Conservation (phyloP, 78 protist species). For the Dictyostelium purpureum region DNA sequence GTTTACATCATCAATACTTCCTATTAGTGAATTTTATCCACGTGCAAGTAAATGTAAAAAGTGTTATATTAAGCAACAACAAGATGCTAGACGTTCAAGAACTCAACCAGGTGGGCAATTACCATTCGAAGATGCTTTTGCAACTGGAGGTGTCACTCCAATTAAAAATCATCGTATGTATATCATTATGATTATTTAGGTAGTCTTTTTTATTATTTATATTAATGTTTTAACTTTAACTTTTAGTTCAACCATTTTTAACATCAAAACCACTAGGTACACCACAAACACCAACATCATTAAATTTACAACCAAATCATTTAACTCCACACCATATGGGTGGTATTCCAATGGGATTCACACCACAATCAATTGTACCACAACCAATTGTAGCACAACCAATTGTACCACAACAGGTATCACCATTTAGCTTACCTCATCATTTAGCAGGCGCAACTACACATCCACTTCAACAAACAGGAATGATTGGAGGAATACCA, state of each 20-base stretch:
- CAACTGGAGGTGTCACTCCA: not conserved
- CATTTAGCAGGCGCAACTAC: not conserved
- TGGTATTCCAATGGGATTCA: not conserved
- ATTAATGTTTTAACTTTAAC: not conserved
- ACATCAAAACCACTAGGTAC: no score
- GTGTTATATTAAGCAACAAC: slow-evolving; percentile 69
- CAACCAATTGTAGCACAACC: not conserved
- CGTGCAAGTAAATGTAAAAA: slow-evolving; percentile 47
- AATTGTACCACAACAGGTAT: not conserved
- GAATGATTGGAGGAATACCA: not conserved
- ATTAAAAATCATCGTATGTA: not conserved
- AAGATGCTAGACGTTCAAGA: slow-evolving; percentile 29
- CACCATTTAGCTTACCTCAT: no score
- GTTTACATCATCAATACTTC: slow-evolving; percentile 40
- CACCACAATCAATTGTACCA: not conserved
- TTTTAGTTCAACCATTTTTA: not conserved
- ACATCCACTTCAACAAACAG: no score
- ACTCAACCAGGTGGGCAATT: not conserved
- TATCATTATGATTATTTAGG: not conserved
- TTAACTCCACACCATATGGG: no score
- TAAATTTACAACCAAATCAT: no score
- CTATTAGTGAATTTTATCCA: slow-evolving; percentile 57
- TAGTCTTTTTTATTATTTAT: not conserved
- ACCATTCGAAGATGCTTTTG: no score
- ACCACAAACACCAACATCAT: no score